Evolutionary conservation across 1,139 yeast species (phyloP).

Genomic region (Taphrina populina): DNA sequence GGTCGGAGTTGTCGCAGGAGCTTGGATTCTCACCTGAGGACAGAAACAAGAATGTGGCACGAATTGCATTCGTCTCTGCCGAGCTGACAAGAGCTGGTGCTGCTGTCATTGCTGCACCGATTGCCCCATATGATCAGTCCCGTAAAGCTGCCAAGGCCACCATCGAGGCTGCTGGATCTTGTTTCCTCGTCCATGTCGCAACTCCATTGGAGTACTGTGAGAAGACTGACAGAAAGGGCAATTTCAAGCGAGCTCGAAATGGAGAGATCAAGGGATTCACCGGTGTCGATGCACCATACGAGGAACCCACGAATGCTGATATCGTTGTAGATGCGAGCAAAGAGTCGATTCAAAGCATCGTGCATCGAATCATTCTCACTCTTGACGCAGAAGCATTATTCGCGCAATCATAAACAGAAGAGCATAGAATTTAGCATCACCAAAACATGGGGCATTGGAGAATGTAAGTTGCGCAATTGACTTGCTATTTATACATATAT

Average conservation of each 20-base stretch:
- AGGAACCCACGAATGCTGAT: constrained; percentile 54
- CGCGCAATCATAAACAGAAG: constrained; percentile 8
- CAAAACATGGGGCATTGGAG: no score
- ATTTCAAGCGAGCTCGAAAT: constrained; percentile 49
- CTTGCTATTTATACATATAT: no score
- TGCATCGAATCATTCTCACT: constrained; percentile 66
- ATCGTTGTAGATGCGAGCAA: constrained; percentile 55
- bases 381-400: constrained; percentile 54
- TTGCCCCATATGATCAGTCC: constrained; percentile 51
- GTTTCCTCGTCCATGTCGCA: constrained; percentile 53
- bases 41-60: constrained; percentile 49
- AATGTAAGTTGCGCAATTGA: no score
- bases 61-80: constrained; percentile 62
- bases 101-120: constrained; percentile 74
- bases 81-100: constrained; percentile 88
- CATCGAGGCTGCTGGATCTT: constrained; percentile 53
- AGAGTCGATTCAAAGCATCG: constrained; percentile 59
- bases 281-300: constrained; percentile 53
- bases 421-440: background rate
- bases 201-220: constrained; percentile 53
- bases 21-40: constrained; percentile 49
- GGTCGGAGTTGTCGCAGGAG: constrained; percentile 50
- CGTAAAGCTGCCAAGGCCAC: constrained; percentile 48
- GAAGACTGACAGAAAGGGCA: constrained; percentile 54
- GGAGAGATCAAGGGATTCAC: constrained; percentile 54